Evolutionary conservation across 2,329 filamentous ascomycete genomes (phyloP).

Genomic region (Geosmithia morbida): DNA sequence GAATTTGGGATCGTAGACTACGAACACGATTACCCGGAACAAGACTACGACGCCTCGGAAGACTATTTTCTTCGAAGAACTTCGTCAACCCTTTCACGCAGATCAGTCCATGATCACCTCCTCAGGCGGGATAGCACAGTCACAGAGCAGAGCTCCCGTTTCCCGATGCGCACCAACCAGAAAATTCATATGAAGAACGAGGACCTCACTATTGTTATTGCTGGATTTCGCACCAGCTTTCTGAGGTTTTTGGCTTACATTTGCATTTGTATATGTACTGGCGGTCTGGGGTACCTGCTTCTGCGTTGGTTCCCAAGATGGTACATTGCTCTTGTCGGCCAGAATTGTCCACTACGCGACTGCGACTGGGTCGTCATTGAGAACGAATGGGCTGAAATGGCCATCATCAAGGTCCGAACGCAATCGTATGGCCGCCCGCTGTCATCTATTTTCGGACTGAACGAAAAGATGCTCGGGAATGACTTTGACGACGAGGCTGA

Average conservation of each 20-base stretch:
- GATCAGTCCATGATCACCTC: slow-evolving; percentile 47
- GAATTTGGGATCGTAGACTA: slow-evolving; percentile 22
- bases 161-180: slow-evolving; percentile 57
- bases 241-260: slow-evolving; percentile 57
- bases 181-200: slow-evolving; percentile 90
- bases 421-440: slow-evolving; percentile 38
- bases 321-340: slow-evolving; percentile 65
- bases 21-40: slow-evolving; percentile 22
- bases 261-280: slow-evolving; percentile 53
- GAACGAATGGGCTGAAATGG: slow-evolving; percentile 94
- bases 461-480: slow-evolving; percentile 43
- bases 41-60: slow-evolving; percentile 24
- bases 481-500: slow-evolving; percentile 49
- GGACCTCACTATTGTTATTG: slow-evolving; percentile 85
- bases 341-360: slow-evolving; percentile 50
- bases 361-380: slow-evolving; percentile 91
- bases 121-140: slow-evolving; percentile 56
- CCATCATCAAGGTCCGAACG: slow-evolving; percentile 52
- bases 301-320: slow-evolving; percentile 83
- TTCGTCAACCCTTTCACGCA: slow-evolving; percentile 45
- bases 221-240: slow-evolving; percentile 71
- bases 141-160: slow-evolving; percentile 51
- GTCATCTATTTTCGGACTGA: slow-evolving; percentile 51
- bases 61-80: slow-evolving; percentile 41
- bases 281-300: slow-evolving; percentile 69